These are phyloP conservation scores for Fusarium sp. DNA, from an alignment of 2,329 filamentous ascomycete genomes.

Conservation along the genomic window DNA sequence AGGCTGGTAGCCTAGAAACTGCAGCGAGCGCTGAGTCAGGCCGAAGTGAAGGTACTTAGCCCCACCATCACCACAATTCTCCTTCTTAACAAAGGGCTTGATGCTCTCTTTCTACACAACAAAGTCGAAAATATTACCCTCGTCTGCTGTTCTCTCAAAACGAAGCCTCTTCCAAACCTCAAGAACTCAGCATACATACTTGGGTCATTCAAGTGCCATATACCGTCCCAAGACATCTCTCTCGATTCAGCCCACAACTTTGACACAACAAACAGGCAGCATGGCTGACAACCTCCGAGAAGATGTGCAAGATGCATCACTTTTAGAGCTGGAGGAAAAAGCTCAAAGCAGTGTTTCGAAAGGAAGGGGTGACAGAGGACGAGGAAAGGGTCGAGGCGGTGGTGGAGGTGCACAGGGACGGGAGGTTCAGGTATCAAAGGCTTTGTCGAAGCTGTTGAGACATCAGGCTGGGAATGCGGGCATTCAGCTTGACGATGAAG, in stretches of 20 bases:
- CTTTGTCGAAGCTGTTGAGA: slow-evolving; percentile 65
- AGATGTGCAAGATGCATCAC: slow-evolving; percentile 18
- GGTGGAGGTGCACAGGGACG: slow-evolving; percentile 52
- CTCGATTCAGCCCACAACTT: neutral
- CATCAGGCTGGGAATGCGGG: slow-evolving; percentile 70
- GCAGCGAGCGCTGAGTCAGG: slow-evolving; percentile 42
- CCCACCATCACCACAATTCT: slow-evolving; percentile 2
- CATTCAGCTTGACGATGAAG: slow-evolving; percentile 68
- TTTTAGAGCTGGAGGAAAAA: slow-evolving; percentile 41
- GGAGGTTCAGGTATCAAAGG: slow-evolving; percentile 64
- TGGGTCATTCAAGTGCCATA: neutral
- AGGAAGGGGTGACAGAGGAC: slow-evolving; percentile 35
- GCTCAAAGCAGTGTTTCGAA: slow-evolving; percentile 37
- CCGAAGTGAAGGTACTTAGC: slow-evolving; percentile 17
- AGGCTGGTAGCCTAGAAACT: neutral
- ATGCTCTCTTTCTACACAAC: slow-evolving; percentile 14
- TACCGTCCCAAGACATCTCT: neutral
- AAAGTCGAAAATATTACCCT: neutral
- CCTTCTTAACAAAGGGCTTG: neutral
- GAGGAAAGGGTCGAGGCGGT: slow-evolving; percentile 45
- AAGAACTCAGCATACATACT: neutral
- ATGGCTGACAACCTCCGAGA: slow-evolving; percentile 32
- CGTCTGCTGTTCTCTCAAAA: neutral
- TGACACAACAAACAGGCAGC: slow-evolving; percentile 1
- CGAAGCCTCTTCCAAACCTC: neutral